Percentiles rank a stretch among this genome's conserved stretches.
phyloP scores from a whole-genome alignment of 1,284 basidiomycete species.

The Inonotus obliquus region DNA sequence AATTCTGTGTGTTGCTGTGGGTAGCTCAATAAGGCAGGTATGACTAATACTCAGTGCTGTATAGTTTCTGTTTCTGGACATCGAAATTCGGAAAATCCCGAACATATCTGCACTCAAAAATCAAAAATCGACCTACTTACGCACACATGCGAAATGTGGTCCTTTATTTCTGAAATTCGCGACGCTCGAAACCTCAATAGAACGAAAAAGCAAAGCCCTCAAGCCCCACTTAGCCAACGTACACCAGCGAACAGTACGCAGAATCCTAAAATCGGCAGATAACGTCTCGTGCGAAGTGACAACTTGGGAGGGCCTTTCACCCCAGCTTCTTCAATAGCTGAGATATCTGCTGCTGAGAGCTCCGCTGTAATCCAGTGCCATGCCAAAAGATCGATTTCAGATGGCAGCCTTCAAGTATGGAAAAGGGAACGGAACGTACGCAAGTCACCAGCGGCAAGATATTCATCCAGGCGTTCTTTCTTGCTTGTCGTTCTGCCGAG shows the following conservation, averaged over 20 bases:
- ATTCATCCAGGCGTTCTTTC: slow-evolving; percentile 49
- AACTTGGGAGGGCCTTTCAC: slow-evolving; percentile 23
- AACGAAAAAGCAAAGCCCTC: too few relatives aligned
- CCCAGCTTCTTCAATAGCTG: slow-evolving; percentile 41
- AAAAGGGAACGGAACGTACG: slow-evolving; percentile 29
- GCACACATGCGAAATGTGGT: too few relatives aligned
- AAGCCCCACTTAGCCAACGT: too few relatives aligned
- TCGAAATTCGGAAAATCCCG: too few relatives aligned
- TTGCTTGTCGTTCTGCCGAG: slow-evolving; percentile 44
- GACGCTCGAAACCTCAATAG: too few relatives aligned
- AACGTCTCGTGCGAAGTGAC: neutral
- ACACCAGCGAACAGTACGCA: too few relatives aligned
- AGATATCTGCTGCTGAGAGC: slow-evolving; percentile 36
- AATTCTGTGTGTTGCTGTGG: neutral
- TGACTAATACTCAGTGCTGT: neutral
- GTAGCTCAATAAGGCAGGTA: neutral
- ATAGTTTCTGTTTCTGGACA: neutral
- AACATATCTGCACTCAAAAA: too few relatives aligned
- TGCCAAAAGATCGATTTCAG: too few relatives aligned
- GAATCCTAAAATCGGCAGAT: too few relatives aligned
- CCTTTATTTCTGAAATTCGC: too few relatives aligned
- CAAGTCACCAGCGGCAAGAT: slow-evolving; percentile 46
- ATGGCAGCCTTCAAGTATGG: too few relatives aligned
- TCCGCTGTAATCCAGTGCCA: slow-evolving; percentile 21
- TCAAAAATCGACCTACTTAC: too few relatives aligned